Evolutionary conservation across 768 basidiomycete species (phyloP).

Genomic region (Tephrocybe sp.): DNA sequence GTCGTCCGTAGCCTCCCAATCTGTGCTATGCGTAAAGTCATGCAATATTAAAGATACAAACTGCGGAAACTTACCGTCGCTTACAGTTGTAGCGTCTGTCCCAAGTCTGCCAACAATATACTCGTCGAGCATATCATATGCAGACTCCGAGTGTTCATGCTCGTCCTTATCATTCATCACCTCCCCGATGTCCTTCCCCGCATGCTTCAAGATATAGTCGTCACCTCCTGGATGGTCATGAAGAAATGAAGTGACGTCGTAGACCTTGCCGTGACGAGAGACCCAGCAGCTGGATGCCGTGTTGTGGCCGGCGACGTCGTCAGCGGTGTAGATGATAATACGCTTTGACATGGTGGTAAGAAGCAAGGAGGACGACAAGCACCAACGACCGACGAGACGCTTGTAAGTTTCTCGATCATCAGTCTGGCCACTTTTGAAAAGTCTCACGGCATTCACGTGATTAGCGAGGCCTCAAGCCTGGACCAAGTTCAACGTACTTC

Average conservation of each 20-base stretch:
- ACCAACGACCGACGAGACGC: neutral
- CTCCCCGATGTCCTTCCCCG: conserved; percentile 78
- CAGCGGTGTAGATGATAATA: conserved; percentile 69
- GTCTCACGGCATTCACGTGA: conserved; percentile 19
- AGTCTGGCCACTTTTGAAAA: conserved; percentile 16
- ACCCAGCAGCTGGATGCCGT: conserved; percentile 76
- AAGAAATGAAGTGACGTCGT: conserved; percentile 85
- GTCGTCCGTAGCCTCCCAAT: conserved; percentile 89
- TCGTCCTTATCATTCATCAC: conserved; percentile 80
- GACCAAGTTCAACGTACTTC: too few species aligned
- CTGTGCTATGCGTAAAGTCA: conserved; percentile 34
- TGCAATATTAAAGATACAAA: neutral
- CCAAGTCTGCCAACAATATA: conserved; percentile 85
- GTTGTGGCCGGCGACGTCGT: conserved; percentile 72
- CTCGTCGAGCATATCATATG: conserved; percentile 90
- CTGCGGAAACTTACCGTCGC: conserved; percentile 60
- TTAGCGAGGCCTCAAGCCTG: too few species aligned
- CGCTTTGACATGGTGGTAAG: conserved; percentile 59
- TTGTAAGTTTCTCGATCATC: neutral
- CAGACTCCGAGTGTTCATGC: conserved; percentile 89
- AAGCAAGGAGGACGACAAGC: conserved; percentile 6
- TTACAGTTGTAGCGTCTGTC: conserved; percentile 68
- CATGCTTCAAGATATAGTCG: conserved; percentile 81
- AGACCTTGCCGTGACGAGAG: conserved; percentile 77
- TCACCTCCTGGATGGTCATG: conserved; percentile 94